Evolutionary conservation across 305 asterid genomes (phyloP).

Genomic region (Fraxinus platypoda): DNA sequence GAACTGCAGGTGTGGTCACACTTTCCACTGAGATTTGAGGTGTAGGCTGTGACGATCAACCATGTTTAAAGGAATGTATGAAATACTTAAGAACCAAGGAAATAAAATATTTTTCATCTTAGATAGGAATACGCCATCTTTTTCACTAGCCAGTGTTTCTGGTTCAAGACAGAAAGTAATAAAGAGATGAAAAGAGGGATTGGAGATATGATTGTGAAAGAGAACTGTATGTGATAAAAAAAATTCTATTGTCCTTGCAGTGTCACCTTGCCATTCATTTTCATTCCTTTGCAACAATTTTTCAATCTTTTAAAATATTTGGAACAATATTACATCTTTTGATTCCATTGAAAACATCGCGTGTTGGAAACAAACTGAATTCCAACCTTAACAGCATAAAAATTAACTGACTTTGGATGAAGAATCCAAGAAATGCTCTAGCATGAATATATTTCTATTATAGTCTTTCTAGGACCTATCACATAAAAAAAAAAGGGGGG

Average conservation of each 20-base stretch:
- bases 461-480: not conserved
- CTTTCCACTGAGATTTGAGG: not conserved
- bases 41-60: not conserved
- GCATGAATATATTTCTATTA: slow-evolving; percentile 17
- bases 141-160: not conserved
- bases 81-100: not conserved
- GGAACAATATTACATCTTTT: not conserved
- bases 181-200: too few species aligned
- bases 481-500: too few species aligned
- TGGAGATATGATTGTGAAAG: not conserved
- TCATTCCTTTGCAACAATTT: too few species aligned
- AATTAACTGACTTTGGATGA: slow-evolving; percentile 20
- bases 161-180: too few species aligned
- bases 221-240: not conserved
- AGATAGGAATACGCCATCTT: not conserved
- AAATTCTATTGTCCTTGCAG: not conserved
- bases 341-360: slow-evolving; percentile 38
- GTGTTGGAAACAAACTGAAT: not conserved
- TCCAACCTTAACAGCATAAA: not conserved
- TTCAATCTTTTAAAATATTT: not conserved
- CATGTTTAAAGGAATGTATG: too few species aligned
- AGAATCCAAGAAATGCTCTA: slow-evolving; percentile 37
- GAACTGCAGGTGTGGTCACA: not conserved
- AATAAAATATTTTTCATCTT: not conserved
- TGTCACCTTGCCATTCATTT: too few species aligned